These are phyloP conservation scores for Syncephalis plumigaleata DNA, from an alignment of 371 early-diverging fungal species.

Conservation along the genomic window DNA sequence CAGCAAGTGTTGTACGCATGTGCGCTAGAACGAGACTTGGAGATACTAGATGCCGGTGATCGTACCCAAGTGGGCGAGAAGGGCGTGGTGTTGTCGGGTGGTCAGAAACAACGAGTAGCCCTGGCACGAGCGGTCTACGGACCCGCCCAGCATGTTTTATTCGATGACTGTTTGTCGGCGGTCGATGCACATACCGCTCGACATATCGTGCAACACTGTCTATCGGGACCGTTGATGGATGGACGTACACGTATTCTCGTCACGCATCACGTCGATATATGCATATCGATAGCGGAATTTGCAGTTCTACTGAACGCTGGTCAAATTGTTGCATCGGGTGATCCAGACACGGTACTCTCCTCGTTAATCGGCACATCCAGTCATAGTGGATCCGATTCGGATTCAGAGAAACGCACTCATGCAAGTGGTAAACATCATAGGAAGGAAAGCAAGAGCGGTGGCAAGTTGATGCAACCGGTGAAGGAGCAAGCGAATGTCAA, in stretches of 20 bases:
- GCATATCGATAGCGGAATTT: constrained; percentile 39
- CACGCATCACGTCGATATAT: constrained; percentile 73
- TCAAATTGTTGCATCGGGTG: constrained; percentile 16
- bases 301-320: constrained; percentile 48
- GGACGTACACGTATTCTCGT: constrained; percentile 68
- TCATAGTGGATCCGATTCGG: too few species aligned
- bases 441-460: too few species aligned
- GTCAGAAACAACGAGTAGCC: constrained; percentile 63
- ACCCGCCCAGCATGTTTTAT: constrained; percentile 40
- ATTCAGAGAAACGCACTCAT: too few species aligned
- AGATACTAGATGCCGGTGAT: constrained; percentile 70
- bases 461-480: too few species aligned
- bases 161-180: constrained; percentile 74
- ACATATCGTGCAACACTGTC: constrained; percentile 51
- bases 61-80: constrained; percentile 85
- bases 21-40: constrained; percentile 53
- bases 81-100: constrained; percentile 56
- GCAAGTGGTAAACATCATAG: too few species aligned
- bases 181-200: constrained; percentile 79
- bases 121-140: constrained; percentile 75
- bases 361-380: too few species aligned
- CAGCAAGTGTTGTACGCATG: constrained; percentile 37
- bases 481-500: background rate
- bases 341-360: constrained; percentile 17
- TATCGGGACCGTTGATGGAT: constrained; percentile 47